Evolutionary conservation across 352 stramenopile species (phyloP), one percentile per base, ranked within the genome.

Genomic region (Thalassiosira livingstoniorum): DNA sequence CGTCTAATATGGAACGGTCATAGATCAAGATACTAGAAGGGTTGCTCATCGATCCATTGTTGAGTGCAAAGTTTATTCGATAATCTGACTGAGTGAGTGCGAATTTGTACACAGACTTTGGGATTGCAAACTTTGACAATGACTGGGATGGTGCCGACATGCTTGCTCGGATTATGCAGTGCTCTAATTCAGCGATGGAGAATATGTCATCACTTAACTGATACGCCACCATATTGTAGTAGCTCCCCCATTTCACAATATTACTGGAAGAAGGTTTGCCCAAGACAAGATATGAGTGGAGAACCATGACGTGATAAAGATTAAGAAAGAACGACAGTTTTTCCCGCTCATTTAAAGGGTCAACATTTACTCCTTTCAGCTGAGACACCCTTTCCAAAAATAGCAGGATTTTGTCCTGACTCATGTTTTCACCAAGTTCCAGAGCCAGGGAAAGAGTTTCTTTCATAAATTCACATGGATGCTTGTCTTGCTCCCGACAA

Each of bases 251-350:
- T 53, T 85, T 66, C 72, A 88, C 83, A 45, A 78, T 70, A 73
- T 60, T 92, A 0, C 77, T 80, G 11, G 53, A 32, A 4, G 89
- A 85, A 29, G 78, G 60, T 11, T n/a, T n/a, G n/a, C 89, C 91
- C 54, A 95, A 85, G 21, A 96, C 78, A 7, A 96, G 78, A 57
- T 90, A 93, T 25, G 92, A 87, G 90, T 98, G 95, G 39, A 97
- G 92, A 27, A 95, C 93, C 39, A 98, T 90, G 21, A 92, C 82
- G 75, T 98, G 95, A 75, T 97, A 98, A 3, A 98, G 29, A 72
- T 98, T 98, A 31, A 98, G 68, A 37, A 95, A 96, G 37, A 98
- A 96, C 18, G 90, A 91, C 10, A 96, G 64, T 7, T 90, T 89
- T 55, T 93, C 77, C 39, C 84, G 75, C n/a, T 90, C 81, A 18